These are phyloP conservation scores for Hyparrhenia diplandra DNA, from an alignment of 176 grass and related monocot genomes.

Conservation along the genomic window DNA sequence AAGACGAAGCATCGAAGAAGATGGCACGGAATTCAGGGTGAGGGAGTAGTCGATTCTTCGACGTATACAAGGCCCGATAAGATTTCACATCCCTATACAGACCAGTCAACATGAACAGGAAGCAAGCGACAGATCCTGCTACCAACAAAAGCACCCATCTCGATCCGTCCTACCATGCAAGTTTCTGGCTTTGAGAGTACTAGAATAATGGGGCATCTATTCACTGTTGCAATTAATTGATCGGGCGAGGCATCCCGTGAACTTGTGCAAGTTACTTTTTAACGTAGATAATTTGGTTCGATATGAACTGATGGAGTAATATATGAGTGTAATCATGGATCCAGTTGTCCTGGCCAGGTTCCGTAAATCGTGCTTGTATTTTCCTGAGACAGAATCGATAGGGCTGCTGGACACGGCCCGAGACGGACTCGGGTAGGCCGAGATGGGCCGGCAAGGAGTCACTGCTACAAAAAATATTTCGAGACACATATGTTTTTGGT, in stretches of 20 bases:
- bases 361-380: not conserved
- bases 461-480: not conserved
- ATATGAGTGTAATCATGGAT: not conserved
- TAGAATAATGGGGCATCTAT: not conserved
- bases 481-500: no score
- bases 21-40: no score
- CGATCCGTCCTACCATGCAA: not conserved
- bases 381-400: not conserved
- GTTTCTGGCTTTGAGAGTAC: not conserved
- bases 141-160: not conserved
- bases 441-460: not conserved
- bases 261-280: no score
- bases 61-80: not conserved
- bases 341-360: not conserved
- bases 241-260: slow-evolving; percentile 3
- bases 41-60: slow-evolving; percentile 16
- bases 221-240: not conserved
- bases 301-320: not conserved
- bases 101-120: slow-evolving; percentile 1
- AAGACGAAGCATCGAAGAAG: no score
- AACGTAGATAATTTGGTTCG: not conserved
- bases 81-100: not conserved
- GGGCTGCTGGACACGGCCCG: not conserved
- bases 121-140: slow-evolving; percentile 9
- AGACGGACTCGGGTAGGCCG: not conserved